Conservation (phyloP, 2,329 filamentous ascomycete genomes). For the Talaromyces sp. region DNA sequence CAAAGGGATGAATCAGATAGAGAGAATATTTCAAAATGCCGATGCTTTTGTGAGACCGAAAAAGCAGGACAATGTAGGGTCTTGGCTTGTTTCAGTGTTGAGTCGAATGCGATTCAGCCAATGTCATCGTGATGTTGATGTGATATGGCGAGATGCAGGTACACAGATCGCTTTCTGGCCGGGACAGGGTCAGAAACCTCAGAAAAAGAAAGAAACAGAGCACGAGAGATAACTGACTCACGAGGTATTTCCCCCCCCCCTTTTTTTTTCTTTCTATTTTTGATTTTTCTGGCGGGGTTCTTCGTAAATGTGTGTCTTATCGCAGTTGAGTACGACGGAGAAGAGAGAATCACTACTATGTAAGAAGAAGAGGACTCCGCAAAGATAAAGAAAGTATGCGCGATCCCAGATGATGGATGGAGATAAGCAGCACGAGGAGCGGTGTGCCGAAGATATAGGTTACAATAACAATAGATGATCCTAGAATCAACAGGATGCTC, state of each 20-base stretch:
- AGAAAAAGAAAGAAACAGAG: neutral
- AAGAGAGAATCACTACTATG: too few species aligned
- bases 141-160: slow-evolving; percentile 10
- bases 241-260: neutral
- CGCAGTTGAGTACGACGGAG: too few species aligned
- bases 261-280: too few species aligned
- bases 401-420: too few species aligned
- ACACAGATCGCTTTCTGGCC: neutral
- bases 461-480: too few species aligned
- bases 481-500: neutral
- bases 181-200: neutral
- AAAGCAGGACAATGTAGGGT: neutral
- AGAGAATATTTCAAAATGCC: neutral
- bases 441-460: neutral
- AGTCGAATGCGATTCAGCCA: neutral
- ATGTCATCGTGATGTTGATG: slow-evolving; percentile 9
- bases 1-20: slow-evolving; percentile 7
- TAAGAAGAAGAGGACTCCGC: neutral
- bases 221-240: neutral
- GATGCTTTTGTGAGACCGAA: neutral
- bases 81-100: neutral
- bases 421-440: neutral
- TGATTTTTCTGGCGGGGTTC: too few species aligned
- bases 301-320: too few species aligned
- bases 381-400: neutral